Evolutionary conservation across 345 rosid species (phyloP), one percentile per base, ranked within the genome.

Genomic region (Eutrema japonicum): DNA sequence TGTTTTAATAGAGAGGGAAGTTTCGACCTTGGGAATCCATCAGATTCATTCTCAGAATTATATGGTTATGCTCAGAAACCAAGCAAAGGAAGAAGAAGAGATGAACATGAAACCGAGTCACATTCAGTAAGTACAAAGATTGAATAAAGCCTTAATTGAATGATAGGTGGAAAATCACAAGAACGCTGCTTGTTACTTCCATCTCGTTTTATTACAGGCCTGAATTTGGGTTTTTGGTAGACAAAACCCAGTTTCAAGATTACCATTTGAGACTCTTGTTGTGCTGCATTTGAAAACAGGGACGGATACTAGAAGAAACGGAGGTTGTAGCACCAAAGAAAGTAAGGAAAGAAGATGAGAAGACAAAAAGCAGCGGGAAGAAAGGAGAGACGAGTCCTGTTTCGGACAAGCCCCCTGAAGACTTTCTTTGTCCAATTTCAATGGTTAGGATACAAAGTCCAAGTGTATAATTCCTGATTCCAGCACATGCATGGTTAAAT

Each of bases 401-500:
- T 49, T 59, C 74, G 8, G 62, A 68, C 8, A 68, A 66, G 51
- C 35, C 83, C 36, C 83, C 78, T 4, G 0, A 51, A 13, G 50
- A 73, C 5, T 80, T 10, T 37, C 3, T 8, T 0, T 80, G 83
- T 69, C 78, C 83, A 69, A 77, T 80, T 30, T 43, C 76, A 52
- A 22, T 30, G 81, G 83, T 73, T 3, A 68, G 71, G n/a, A 12
- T 61, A 29, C 59, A 7, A 33, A 49, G 50, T n/a, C 22, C 33
- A 5, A 26, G 8, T n/a, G 3, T 35, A 13, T 9, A 18, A 14
- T 5, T 65, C 41, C 2, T 45, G 48, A 30, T 30, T 29, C 16
- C 22, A 16, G 22, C 10, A 35, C n/a, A 35, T 33, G 10, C 11
- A 56, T 13, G 8, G 12, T 9, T 12, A 3, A 4, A 18, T 27